phyloP scores from a whole-genome alignment of 2,329 filamentous ascomycete species.

The Talaromyces sp. region DNA sequence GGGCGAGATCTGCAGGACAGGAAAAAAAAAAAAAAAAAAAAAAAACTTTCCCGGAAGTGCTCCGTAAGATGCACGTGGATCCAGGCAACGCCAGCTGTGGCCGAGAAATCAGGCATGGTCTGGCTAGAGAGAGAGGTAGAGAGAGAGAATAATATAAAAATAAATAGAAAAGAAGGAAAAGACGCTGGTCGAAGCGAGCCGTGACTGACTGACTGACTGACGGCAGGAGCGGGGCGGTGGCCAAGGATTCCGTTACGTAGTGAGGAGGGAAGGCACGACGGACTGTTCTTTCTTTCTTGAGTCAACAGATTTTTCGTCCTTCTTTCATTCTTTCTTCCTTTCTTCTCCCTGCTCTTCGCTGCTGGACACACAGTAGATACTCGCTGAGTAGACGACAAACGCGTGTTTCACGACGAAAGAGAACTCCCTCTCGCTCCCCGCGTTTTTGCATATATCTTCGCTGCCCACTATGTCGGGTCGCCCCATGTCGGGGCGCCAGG shows the following conservation, averaged over 20 bases:
- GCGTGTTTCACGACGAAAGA: neutral
- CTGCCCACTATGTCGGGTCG: constrained; percentile 18
- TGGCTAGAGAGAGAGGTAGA: too few relatives aligned
- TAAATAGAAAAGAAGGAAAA: too few relatives aligned
- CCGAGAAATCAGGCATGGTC: too few relatives aligned
- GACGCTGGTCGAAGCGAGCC: too few relatives aligned
- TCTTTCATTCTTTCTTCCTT: neutral
- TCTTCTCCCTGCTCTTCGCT: neutral
- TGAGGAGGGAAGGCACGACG: neutral
- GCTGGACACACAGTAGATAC: neutral
- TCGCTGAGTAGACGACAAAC: neutral
- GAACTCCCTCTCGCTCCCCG: neutral
- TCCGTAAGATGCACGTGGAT: neutral
- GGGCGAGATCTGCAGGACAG: neutral
- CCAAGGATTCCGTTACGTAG: neutral
- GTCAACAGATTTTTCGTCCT: neutral
- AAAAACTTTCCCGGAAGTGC: neutral
- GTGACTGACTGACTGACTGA: neutral
- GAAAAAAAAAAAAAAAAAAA: neutral
- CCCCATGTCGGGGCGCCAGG: constrained; percentile 24
- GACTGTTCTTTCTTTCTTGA: neutral
- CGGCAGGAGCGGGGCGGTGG: neutral
- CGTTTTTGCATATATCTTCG: too few relatives aligned
- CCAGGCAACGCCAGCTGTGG: neutral
- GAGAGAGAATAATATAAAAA: too few relatives aligned